Evolutionary conservation across 179 eudicot species (phyloP), one percentile per base, ranked within the genome.

Genomic region (Beta lomatogona): DNA sequence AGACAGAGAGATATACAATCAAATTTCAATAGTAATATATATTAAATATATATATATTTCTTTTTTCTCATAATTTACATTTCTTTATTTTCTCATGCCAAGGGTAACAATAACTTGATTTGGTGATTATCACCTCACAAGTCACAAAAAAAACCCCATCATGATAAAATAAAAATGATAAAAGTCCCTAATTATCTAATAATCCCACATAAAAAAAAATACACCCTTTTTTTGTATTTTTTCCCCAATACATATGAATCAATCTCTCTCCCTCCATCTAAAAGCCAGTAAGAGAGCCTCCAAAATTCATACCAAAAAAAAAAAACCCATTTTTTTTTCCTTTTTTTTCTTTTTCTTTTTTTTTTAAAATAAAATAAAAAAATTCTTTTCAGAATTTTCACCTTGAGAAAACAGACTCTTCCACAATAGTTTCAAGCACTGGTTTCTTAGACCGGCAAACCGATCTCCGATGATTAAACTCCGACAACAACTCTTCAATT

Each of bases 401-500:
- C 76, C 81, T 79, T 25, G 81, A 76, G 15, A 25, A 77, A 74
- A 84, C 76, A n/a, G 96, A 90, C 67, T 95, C 98, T 88, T 95
- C 98, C 8, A 75, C 90, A 52, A 95, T 95, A 1, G 98, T 95
- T 79, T 95, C 98, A 79, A 95, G 86, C 85, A 87, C 78, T 3
- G 98, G 98, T 85, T 91, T 93, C 96, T 88, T 95, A 3, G 97
- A 92, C 83, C 98, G 85, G 80, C 90, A 87, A 82, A 86, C 52
- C 9, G 95, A 88, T 85, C 86, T n/a, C 82, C 93, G 82, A 44
- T 86, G 90, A 86, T 57, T 74, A 46, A 89, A 85, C 87, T 90
- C 98, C 77, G 88, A 74, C 76, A 82, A 55, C 63, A 83, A 77
- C 81, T 91, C 98, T 25, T 93, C 92, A 25, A 89, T 64, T n/a